phyloP scores from a whole-genome alignment of 768 basidiomycete genomes.

The Leccinum broughii region DNA sequence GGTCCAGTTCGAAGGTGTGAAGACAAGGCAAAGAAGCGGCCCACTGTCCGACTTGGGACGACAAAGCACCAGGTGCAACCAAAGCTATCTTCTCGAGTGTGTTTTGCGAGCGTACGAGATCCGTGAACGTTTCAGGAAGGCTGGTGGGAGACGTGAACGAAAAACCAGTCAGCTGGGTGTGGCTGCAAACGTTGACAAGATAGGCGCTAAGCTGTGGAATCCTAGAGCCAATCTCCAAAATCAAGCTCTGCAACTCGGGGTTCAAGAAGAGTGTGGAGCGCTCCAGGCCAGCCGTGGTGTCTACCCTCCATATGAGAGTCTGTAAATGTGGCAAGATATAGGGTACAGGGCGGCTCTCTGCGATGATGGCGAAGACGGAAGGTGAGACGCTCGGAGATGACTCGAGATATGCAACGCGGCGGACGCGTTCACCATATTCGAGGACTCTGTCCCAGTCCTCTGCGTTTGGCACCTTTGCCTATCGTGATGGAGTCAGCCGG shows the following conservation, averaged over 20 bases:
- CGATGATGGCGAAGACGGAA: constrained; percentile 65
- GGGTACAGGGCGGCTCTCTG: constrained; percentile 59
- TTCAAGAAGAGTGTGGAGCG: constrained; percentile 64
- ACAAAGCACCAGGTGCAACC: constrained; percentile 73
- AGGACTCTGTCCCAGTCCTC: constrained; percentile 71
- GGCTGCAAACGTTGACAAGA: constrained; percentile 62
- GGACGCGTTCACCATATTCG: constrained; percentile 67
- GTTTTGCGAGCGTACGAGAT: constrained; percentile 59
- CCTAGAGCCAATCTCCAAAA: constrained; percentile 60
- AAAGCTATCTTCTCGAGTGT: constrained; percentile 61
- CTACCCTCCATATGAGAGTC: constrained; percentile 71
- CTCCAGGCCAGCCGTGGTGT: constrained; percentile 64
- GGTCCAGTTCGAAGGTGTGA: constrained; percentile 66
- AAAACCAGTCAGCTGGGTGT: constrained; percentile 63
- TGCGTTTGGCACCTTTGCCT: constrained; percentile 62
- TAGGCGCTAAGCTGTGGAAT: constrained; percentile 61
- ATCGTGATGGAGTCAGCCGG: constrained; percentile 12
- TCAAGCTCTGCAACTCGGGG: constrained; percentile 58
- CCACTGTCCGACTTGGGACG: constrained; percentile 73
- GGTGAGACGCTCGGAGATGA: constrained; percentile 59
- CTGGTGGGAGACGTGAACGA: constrained; percentile 69
- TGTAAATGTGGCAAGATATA: constrained; percentile 71
- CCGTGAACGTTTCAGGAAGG: constrained; percentile 71
- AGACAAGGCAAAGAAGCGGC: constrained; percentile 61
- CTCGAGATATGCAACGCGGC: constrained; percentile 70